Evolutionary conservation across 2,329 filamentous ascomycete genomes (phyloP), one percentile per base, ranked within the genome.

Genomic region (Ophiostoma ulmi): DNA sequence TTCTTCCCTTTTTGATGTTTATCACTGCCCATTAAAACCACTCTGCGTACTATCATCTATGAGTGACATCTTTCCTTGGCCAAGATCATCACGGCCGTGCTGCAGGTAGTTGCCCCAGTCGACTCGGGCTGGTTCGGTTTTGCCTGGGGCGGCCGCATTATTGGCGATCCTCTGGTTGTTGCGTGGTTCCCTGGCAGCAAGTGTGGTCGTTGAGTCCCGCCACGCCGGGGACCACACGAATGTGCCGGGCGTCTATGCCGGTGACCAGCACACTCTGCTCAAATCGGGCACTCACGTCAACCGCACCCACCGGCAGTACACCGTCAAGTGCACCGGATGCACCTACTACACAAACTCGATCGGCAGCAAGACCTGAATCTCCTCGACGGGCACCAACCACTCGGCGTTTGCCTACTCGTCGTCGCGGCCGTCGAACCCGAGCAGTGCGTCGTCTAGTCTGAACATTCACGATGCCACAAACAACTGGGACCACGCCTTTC

Each of bases 361-460:
- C n/a, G 74, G 73, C 26, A 61, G 70, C 6, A 73, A 71, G 35
- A 73, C 71, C 8, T 76, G 75, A 68, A 68, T 78, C 58, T 74
- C 70, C 70, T 73, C 76, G n/a, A 72, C 70, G 26, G 76, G 75
- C n/a, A 70, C 72, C 7, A 77, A 78, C 74, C 74, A 76, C 10
- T 65, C 78, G 31, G 77, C 77, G 5, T 77, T 77, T 67, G 77
- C 76, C 41, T 77, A 76, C 71, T 72, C 74, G 36, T 68, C 74
- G 6, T 39, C 31, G 26, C 71, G 69, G 64, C 76, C 76, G 3
- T 70, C 72, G 41, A 75, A 70, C 70, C 69, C 73, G 63, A 75
- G 73, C 69, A 67, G 70, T 11, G 70, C 73, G 14, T 75, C 75
- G 10, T 70, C 31, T 55, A 17, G 44, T 7, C 72, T 78, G 20